phyloP scores from a whole-genome alignment of 441 rosid genomes.

The Erysimum pusillum region DNA sequence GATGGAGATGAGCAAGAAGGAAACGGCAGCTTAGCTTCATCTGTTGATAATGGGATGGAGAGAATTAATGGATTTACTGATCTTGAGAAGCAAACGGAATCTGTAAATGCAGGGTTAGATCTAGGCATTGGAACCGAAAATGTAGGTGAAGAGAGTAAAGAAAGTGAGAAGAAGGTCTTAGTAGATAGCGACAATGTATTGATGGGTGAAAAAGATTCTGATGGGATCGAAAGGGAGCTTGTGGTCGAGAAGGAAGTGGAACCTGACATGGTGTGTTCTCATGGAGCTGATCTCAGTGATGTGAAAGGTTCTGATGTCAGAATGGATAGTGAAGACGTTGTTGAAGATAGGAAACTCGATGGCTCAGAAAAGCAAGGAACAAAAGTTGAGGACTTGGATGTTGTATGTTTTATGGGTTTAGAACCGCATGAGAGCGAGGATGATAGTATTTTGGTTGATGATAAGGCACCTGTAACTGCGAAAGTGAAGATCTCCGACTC shows the following conservation, averaged over 20 bases:
- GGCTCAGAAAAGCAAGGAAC: slow-evolving; percentile 43
- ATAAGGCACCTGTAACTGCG: slow-evolving; percentile 16
- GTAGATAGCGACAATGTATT: slow-evolving; percentile 38
- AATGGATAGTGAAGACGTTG: slow-evolving; percentile 16
- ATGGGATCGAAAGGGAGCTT: slow-evolving; percentile 16
- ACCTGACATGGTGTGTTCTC: slow-evolving; percentile 35
- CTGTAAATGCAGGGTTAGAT: slow-evolving; percentile 47
- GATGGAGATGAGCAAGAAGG: slow-evolving; percentile 34
- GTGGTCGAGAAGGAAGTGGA: slow-evolving; percentile 25
- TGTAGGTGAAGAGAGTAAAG: slow-evolving; percentile 32
- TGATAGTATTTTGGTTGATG: slow-evolving; percentile 34
- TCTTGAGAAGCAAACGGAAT: slow-evolving; percentile 41
- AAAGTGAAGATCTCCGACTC: slow-evolving; percentile 49
- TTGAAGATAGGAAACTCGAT: slow-evolving; percentile 16
- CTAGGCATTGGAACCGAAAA: slow-evolving; percentile 40
- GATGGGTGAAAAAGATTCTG: slow-evolving; percentile 36
- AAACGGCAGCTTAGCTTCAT: slow-evolving; percentile 28
- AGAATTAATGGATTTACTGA: slow-evolving; percentile 12
- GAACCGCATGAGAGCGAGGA: slow-evolving; percentile 34
- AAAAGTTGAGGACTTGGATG: slow-evolving; percentile 33
- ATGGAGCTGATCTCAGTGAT: slow-evolving; percentile 24
- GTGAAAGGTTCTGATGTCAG: slow-evolving; percentile 24
- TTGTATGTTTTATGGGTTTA: slow-evolving; percentile 49
- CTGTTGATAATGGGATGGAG: slow-evolving; percentile 29
- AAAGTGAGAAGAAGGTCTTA: slow-evolving; percentile 34